Evolutionary conservation across 768 basidiomycete species (phyloP).

Genomic region (Kwoniella bestiolae): DNA sequence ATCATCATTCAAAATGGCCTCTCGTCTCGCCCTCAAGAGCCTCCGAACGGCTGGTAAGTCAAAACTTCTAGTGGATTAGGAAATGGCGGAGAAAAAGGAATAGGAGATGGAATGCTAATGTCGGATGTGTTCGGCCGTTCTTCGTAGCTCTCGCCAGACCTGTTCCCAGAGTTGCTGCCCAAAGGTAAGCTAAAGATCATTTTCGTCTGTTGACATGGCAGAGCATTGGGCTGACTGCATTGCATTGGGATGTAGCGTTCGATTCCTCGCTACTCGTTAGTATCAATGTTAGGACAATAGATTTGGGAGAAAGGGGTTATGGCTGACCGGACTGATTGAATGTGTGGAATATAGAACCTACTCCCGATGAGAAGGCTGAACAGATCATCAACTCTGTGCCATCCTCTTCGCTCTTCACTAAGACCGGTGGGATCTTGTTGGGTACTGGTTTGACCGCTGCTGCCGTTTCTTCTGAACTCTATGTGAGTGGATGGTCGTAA

Average conservation of each 20-base stretch:
- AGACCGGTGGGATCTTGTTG: slow-evolving; percentile 89
- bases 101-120: slow-evolving; percentile 16
- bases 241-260: slow-evolving; percentile 9
- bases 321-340: background rate
- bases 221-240: background rate
- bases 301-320: background rate
- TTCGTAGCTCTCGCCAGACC: slow-evolving; percentile 31
- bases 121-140: slow-evolving; percentile 22
- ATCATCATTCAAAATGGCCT: slow-evolving; percentile 41
- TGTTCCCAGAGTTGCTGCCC: slow-evolving; percentile 29
- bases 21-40: slow-evolving; percentile 48
- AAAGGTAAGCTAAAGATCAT: slow-evolving; percentile 20
- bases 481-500: slow-evolving; percentile 60
- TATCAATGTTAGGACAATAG: background rate
- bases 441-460: slow-evolving; percentile 86
- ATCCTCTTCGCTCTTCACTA: slow-evolving; percentile 78
- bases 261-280: slow-evolving; percentile 38
- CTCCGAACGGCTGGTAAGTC: slow-evolving; percentile 47
- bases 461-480: slow-evolving; percentile 95
- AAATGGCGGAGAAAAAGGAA: slow-evolving; percentile 1
- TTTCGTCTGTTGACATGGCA: background rate
- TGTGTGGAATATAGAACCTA: slow-evolving; percentile 59
- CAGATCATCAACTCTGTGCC: slow-evolving; percentile 88
- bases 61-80: background rate
- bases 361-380: slow-evolving; percentile 83